Base-by-base conservation (phyloP, 192 early-diverging fungal genomes). In the Linnemannia exigua region DNA sequence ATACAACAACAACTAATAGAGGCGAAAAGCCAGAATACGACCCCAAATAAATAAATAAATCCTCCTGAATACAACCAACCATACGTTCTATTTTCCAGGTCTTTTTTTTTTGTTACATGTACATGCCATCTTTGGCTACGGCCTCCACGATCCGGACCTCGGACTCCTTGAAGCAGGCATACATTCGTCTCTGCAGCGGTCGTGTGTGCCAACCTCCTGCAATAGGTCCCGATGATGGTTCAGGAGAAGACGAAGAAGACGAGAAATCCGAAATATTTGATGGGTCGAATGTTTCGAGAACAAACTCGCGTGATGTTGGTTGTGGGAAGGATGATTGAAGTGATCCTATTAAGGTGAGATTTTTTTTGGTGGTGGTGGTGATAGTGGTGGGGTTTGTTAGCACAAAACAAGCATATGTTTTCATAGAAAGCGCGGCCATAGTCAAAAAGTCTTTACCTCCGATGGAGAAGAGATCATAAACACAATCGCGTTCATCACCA, bases 391-490 rank as follows among this genome's bases (percentile, higher is more conserved):
- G 31, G 19, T 73, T 36, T 73, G 25, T n/a, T 79, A 19, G 36
- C 5, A 88, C 35, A 71, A 31, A 52, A 33, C 31, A 41, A n/a
- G 76, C 11, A 31, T 31, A 36, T 15, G 48, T 15, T 9, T 22
- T 35, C 31, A 75, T 79, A 58, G n/a, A n/a, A n/a, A n/a, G n/a
- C n/a, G n/a, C n/a, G n/a, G n/a, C n/a, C n/a, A n/a, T n/a, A n/a
- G n/a, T n/a, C n/a, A n/a, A n/a, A n/a, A n/a, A n/a, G n/a, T n/a
- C n/a, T n/a, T n/a, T 88, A 90, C 91, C 84, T 76, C 89, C 92
- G 71, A 87, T 86, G n/a, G 83, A 88, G 63, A 94, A 91, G 15
- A 95, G 79, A 31, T 91, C 88, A 48, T 91, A 93, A 17, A 94
- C 91, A 38, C 84, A 73, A 35, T 90, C 87, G 19, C 94, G 83